Evolutionary conservation across 1,284 basidiomycete species (phyloP).

Genomic region (Bjerkandera adusta): DNA sequence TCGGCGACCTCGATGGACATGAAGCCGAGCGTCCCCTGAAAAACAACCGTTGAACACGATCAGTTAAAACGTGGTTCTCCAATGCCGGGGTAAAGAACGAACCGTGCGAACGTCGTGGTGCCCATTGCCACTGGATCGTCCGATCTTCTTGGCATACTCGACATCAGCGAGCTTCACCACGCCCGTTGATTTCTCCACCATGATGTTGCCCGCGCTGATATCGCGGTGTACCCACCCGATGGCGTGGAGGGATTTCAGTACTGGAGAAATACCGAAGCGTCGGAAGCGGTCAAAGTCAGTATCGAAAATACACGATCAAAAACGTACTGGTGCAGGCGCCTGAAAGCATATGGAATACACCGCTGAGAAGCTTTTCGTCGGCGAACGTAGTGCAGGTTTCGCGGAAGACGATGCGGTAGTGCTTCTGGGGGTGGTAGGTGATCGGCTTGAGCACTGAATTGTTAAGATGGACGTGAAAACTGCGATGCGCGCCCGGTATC

Average conservation of each 20-base stretch:
- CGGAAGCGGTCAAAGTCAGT: neutral
- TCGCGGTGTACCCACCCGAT: conserved; percentile 10
- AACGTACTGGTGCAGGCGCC: conserved; percentile 1
- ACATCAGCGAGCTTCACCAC: conserved; percentile 5
- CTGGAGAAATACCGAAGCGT: neutral
- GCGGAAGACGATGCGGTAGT: conserved; percentile 14
- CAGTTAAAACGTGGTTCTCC: too few relatives aligned
- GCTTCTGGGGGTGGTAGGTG: conserved; percentile 2
- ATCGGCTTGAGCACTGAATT: neutral
- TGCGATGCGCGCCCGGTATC: too few relatives aligned
- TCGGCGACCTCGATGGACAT: too few relatives aligned
- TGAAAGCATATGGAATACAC: conserved; percentile 1
- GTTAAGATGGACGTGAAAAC: too few relatives aligned
- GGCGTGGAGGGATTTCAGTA: neutral
- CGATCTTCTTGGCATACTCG: conserved; percentile 4
- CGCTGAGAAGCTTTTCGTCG: neutral
- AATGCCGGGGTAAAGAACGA: too few relatives aligned
- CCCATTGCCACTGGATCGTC: too few relatives aligned
- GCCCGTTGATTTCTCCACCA: conserved; percentile 1
- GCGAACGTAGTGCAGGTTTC: conserved; percentile 9
- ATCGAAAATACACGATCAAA: neutral
- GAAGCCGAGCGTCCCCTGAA: too few relatives aligned
- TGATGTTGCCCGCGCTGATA: conserved; percentile 11
- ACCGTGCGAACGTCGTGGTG: too few relatives aligned
- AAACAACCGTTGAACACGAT: too few relatives aligned